A percentile compares a stretch with the other conserved stretches of the same genome.
These are phyloP conservation scores for Dillenia turbinata DNA, from an alignment of 164 flowering plant species.

Conservation along the genomic window DNA sequence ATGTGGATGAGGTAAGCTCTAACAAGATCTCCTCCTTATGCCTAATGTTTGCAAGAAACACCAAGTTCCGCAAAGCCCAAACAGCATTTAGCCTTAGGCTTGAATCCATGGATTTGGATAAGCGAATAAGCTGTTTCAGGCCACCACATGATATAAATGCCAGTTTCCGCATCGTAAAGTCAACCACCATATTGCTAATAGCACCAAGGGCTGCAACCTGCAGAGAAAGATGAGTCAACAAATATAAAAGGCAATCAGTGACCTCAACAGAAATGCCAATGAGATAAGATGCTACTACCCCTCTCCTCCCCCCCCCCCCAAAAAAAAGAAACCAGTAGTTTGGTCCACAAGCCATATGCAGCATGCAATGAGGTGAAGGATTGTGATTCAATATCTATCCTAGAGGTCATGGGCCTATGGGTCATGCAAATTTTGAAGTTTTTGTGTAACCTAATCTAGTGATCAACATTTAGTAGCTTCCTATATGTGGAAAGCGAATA, in stretches of 20 bases:
- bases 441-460: too few species aligned
- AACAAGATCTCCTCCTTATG: slow-evolving; percentile 52
- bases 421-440: too few species aligned
- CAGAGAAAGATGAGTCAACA: slow-evolving; percentile 1
- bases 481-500: too few species aligned
- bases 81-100: slow-evolving; percentile 59
- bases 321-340: neutral
- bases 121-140: slow-evolving; percentile 60
- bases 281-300: neutral
- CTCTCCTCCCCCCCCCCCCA: too few species aligned
- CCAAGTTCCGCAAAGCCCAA: slow-evolving; percentile 81
- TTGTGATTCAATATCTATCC: too few species aligned
- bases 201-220: slow-evolving; percentile 91
- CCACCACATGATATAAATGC: slow-evolving; percentile 64
- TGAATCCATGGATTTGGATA: slow-evolving; percentile 84
- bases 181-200: slow-evolving; percentile 74
- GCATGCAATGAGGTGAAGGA: too few species aligned
- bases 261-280: neutral
- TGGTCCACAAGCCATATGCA: too few species aligned
- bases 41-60: slow-evolving; percentile 62
- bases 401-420: too few species aligned
- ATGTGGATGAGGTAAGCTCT: slow-evolving; percentile 58
- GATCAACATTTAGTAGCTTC: too few species aligned
- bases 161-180: slow-evolving; percentile 59
- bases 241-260: too few species aligned